phyloP scores from a whole-genome alignment of 1,284 basidiomycete species.

The Irpex sp. region DNA sequence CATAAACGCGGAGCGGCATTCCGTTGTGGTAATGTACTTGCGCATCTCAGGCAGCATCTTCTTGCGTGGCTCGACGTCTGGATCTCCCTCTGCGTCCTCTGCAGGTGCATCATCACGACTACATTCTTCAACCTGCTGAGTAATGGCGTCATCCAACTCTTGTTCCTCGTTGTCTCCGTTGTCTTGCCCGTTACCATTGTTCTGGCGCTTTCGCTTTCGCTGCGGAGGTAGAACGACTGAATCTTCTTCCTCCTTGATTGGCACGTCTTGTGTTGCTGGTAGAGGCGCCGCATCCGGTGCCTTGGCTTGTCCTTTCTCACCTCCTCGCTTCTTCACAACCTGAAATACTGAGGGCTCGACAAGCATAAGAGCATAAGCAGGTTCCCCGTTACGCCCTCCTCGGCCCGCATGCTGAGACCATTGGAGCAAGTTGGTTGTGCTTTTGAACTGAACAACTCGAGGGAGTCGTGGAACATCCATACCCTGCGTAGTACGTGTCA shows the following conservation, averaged over 20 bases:
- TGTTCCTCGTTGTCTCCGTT: neutral
- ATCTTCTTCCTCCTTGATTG: neutral
- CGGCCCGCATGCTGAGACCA: conserved; percentile 14
- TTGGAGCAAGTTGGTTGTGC: conserved; percentile 5
- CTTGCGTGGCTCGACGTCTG: conserved; percentile 2
- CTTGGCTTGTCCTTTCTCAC: neutral
- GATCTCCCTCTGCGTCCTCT: neutral
- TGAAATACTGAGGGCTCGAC: conserved; percentile 11
- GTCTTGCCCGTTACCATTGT: neutral
- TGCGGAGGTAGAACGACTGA: neutral
- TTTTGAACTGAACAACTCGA: conserved; percentile 11
- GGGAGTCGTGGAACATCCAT: conserved; percentile 14
- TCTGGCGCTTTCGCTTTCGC: neutral
- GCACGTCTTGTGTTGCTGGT: neutral
- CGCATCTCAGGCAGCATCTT: conserved; percentile 8
- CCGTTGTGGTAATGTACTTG: conserved; percentile 10
- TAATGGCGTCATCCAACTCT: neutral
- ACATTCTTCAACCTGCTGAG: neutral
- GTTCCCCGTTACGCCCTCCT: conserved; percentile 11
- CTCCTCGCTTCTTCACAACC: neutral
- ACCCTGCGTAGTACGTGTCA: neutral
- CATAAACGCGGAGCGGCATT: conserved; percentile 9
- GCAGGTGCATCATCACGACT: neutral
- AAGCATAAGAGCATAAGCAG: conserved; percentile 9
- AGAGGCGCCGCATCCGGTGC: neutral